These are phyloP conservation scores for Spathaspora sp. DNA, from an alignment of 1,139 yeast species.

Conservation along the genomic window DNA sequence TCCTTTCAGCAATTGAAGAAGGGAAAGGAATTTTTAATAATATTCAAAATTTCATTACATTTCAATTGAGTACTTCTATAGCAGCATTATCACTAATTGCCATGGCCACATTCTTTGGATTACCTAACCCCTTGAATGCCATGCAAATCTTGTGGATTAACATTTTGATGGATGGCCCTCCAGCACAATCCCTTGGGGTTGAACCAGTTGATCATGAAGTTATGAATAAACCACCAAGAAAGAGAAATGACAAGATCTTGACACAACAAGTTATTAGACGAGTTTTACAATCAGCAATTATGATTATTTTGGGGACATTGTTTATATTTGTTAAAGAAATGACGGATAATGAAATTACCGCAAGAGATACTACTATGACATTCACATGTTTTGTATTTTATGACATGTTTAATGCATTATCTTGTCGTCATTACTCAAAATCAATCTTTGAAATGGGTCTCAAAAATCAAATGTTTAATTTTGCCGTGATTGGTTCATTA, in stretches of 20 bases:
- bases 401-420: conserved; percentile 93
- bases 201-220: conserved; percentile 96
- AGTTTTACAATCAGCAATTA: conserved; percentile 69
- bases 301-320: conserved; percentile 77
- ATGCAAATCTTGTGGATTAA: conserved; percentile 99
- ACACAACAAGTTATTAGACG: conserved; percentile 68
- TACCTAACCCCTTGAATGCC: conserved; percentile 96
- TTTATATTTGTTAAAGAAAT: conserved; percentile 82
- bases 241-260: conserved; percentile 77
- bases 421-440: conserved; percentile 86
- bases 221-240: conserved; percentile 92
- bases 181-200: conserved; percentile 96
- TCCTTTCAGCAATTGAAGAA: conserved; percentile 88
- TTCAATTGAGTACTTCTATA: conserved; percentile 91
- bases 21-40: conserved; percentile 96
- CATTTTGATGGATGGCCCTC: conserved; percentile 98
- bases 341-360: conserved; percentile 77
- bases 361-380: conserved; percentile 98
- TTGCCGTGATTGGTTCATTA: conserved; percentile 87
- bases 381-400: conserved; percentile 93
- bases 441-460: conserved; percentile 80
- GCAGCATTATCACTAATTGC: conserved; percentile 93
- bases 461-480: conserved; percentile 81
- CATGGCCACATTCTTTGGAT: conserved; percentile 76
- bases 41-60: conserved; percentile 89